Evolutionary conservation across 352 stramenopile species (phyloP), one percentile per base, ranked within the genome.

Genomic region (Halophytophthora batemanensis): DNA sequence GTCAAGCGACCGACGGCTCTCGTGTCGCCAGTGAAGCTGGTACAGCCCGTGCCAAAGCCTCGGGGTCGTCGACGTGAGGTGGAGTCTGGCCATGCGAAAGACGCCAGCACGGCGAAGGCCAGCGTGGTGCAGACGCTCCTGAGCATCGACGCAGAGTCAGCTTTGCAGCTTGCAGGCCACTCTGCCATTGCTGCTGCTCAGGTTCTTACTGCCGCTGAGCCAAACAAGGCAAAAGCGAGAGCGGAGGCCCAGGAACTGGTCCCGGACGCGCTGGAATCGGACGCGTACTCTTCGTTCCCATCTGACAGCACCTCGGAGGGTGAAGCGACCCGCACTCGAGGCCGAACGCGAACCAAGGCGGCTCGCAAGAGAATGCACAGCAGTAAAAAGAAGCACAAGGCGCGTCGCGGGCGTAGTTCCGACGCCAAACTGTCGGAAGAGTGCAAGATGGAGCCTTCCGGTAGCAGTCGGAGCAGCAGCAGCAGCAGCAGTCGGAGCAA

Each of bases 81-180:
- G 33, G 33, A 38, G 15, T 14, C 3, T 13, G 40, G 23, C 15
- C 36, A 34, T n/a, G 19, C 41, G 18, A 2, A 33, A 4, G 31
- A 45, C 11, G 6, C 7, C 33, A 21, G 14, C 3, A 28, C 48
- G 33, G 40, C 53, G 17, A 58, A 39, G 0, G 28, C 45, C 23
- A 68, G 61, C 31, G 40, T 81, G 21, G 51, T 84, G 36, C 56
- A 84, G 38, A 64, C 66, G 13, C 57, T 77, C 13, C 39, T 84
- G 59, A 79, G 61, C 25, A 66, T 81, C 43, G 73, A 83, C 36
- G 42, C 73, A 6, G 69, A 79, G 7, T 80, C 69, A 11, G 64
- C 61, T 1, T 43, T 56, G 31, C 55, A 41, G 17, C 28, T 82
- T 2, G 29, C 19, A 21, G 41, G 33, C 8, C 35, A 17, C 22